phyloP scores from a whole-genome alignment of 306 rosid species.

The Pterocarpus santalinus region DNA sequence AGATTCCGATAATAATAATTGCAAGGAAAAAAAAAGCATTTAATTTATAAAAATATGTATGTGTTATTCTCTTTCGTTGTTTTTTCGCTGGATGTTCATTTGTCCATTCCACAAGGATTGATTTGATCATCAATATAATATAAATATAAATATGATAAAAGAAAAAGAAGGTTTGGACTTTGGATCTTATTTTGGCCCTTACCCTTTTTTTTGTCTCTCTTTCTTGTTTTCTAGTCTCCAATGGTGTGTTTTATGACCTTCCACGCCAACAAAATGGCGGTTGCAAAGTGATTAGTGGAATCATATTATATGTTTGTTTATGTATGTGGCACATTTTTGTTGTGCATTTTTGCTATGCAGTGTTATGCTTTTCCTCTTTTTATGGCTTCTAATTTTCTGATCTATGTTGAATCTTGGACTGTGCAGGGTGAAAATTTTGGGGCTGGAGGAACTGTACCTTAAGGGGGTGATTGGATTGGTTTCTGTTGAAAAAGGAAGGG shows the following conservation, averaged over 20 bases:
- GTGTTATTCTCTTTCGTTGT: constrained; percentile 44
- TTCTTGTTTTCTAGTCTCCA: constrained; percentile 50
- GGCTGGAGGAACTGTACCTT: constrained; percentile 34
- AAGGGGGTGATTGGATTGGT: constrained; percentile 59
- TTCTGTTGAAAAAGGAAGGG: constrained; percentile 51
- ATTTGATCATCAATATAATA: constrained; percentile 9
- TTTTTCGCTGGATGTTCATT: constrained; percentile 49
- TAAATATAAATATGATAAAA: neutral
- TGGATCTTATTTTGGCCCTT: constrained; percentile 50
- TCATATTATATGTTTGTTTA: constrained; percentile 43
- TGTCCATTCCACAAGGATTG: constrained; percentile 48
- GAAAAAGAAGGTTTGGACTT: constrained; percentile 41
- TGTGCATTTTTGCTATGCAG: constrained; percentile 34
- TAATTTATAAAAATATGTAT: neutral
- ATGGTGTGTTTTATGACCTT: constrained; percentile 55
- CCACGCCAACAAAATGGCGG: constrained; percentile 50
- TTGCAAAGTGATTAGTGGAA: constrained; percentile 45
- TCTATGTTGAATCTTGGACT: constrained; percentile 52
- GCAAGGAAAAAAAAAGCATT: constrained; percentile 16
- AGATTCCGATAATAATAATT: constrained; percentile 34
- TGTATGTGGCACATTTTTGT: constrained; percentile 34
- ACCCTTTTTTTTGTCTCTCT: constrained; percentile 2
- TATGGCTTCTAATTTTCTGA: constrained; percentile 13
- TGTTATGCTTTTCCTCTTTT: neutral
- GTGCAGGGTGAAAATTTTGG: constrained; percentile 53